Evolutionary conservation across 108 stramenopile species (phyloP).

Genomic region (Phaeodactylum tricornutum): DNA sequence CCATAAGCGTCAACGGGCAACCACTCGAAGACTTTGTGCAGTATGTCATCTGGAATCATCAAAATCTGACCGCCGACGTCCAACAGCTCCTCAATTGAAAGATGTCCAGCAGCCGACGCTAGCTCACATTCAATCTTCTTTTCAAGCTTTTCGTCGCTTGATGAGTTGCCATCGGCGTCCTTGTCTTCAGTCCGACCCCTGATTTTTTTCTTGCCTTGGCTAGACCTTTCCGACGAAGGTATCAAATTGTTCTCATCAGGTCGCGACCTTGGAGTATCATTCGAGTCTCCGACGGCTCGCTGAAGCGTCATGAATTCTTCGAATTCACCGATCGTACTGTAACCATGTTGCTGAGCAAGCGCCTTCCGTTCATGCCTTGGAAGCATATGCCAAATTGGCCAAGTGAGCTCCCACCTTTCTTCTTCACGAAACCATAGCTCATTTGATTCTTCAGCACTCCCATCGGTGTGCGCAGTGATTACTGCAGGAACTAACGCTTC

Average conservation of each 20-base stretch:
- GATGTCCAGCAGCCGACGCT: constrained; percentile 7
- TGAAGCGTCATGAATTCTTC: constrained; percentile 62
- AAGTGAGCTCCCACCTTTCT: constrained; percentile 61
- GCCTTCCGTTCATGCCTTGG: constrained; percentile 53
- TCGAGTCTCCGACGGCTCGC: constrained; percentile 27
- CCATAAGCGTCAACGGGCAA: constrained; percentile 57
- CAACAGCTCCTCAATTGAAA: constrained; percentile 41
- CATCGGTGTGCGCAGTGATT: neutral
- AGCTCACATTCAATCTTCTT: constrained; percentile 4
- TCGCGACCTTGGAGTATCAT: neutral
- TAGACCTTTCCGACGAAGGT: neutral
- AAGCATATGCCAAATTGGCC: constrained; percentile 81
- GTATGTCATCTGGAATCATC: constrained; percentile 59
- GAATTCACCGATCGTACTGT: constrained; percentile 74
- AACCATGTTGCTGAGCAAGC: constrained; percentile 57
- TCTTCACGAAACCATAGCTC: constrained; percentile 26
- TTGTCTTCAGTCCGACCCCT: constrained; percentile 8
- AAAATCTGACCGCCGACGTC: constrained; percentile 42
- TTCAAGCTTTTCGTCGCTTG: constrained; percentile 8
- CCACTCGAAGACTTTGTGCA: constrained; percentile 54
- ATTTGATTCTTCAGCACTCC: neutral
- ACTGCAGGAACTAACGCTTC: neutral
- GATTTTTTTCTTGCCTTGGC: neutral
- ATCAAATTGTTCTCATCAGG: constrained; percentile 3
- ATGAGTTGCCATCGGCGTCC: constrained; percentile 38